Conservation (phyloP, 1,284 basidiomycete genomes). For the Ganoderma multipileum region DNA sequence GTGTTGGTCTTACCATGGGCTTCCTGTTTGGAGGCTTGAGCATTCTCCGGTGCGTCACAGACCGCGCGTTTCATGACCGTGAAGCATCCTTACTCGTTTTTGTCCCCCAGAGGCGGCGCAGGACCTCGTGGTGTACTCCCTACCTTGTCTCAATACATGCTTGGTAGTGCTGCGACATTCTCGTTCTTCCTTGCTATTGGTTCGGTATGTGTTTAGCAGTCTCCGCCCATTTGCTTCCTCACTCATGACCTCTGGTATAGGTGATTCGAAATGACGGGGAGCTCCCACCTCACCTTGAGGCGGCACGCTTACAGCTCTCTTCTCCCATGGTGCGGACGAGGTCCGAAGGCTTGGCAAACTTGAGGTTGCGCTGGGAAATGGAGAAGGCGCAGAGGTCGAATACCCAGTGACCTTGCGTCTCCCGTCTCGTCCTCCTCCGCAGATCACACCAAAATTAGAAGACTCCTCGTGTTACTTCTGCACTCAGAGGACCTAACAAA, state of each 20-base stretch:
- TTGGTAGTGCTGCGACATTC: conserved; percentile 88
- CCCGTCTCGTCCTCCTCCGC: not conserved
- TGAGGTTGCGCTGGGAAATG: conserved; percentile 74
- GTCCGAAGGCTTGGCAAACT: conserved; percentile 68
- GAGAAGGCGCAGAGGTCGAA: conserved; percentile 49
- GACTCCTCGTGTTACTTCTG: not conserved
- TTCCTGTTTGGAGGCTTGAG: conserved; percentile 94
- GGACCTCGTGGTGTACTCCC: conserved; percentile 87
- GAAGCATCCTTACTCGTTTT: conserved; percentile 3
- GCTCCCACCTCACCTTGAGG: conserved; percentile 64
- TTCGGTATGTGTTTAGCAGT: conserved; percentile 57
- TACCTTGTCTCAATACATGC: conserved; percentile 94
- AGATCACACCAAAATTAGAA: not conserved
- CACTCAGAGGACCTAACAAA: not conserved
- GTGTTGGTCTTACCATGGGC: conserved; percentile 94
- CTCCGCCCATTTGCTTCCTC: not conserved
- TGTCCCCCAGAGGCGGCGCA: conserved; percentile 73
- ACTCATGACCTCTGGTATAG: conserved; percentile 43
- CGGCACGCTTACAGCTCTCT: conserved; percentile 62
- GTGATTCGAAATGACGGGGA: conserved; percentile 77
- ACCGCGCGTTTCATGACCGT: conserved; percentile 20
- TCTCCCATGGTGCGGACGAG: conserved; percentile 62
- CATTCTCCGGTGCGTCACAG: conserved; percentile 75
- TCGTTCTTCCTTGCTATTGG: conserved; percentile 87
- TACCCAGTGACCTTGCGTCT: not conserved